These are phyloP conservation scores for Phaeoacremonium minimum DNA, from an alignment of 2,329 filamentous ascomycete genomes.

Conservation along the genomic window DNA sequence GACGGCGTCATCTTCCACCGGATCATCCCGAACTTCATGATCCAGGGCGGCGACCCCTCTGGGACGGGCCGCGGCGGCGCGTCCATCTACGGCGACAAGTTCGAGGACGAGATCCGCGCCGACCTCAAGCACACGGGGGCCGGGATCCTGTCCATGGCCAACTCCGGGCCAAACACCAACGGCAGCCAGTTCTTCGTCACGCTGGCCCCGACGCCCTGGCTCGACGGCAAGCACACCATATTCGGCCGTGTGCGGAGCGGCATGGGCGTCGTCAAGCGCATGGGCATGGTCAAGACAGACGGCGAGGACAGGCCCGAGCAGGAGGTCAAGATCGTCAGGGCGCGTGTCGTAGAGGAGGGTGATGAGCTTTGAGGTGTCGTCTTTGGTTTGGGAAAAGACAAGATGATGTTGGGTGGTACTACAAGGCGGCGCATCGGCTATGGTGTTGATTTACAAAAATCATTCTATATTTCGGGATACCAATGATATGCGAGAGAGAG, in stretches of 20 bases:
- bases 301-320: conserved; percentile 76
- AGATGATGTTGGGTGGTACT: too few species aligned
- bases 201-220: conserved; percentile 87
- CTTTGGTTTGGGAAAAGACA: not conserved
- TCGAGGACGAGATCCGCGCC: conserved; percentile 80
- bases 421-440: too few species aligned
- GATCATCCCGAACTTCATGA: conserved; percentile 94
- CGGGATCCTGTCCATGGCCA: conserved; percentile 94
- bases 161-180: conserved; percentile 88
- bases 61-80: conserved; percentile 85
- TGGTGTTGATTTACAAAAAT: too few species aligned
- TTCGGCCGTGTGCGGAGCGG: conserved; percentile 87
- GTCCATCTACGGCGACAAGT: conserved; percentile 90
- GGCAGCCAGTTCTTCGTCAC: conserved; percentile 96
- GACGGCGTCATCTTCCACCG: conserved; percentile 84
- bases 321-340: conserved; percentile 74
- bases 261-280: conserved; percentile 76
- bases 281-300: conserved; percentile 84
- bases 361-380: conserved; percentile 11
- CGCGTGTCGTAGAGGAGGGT: conserved; percentile 56
- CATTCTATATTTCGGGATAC: too few species aligned
- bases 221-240: conserved; percentile 96
- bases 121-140: conserved; percentile 86
- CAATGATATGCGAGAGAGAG: too few species aligned
- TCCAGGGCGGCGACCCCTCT: conserved; percentile 91